A percentile compares a stretch with the other conserved stretches of the same genome.
These are phyloP conservation scores for Austroboletus niveus DNA, from an alignment of 1,284 basidiomycete species.

Conservation along the genomic window DNA sequence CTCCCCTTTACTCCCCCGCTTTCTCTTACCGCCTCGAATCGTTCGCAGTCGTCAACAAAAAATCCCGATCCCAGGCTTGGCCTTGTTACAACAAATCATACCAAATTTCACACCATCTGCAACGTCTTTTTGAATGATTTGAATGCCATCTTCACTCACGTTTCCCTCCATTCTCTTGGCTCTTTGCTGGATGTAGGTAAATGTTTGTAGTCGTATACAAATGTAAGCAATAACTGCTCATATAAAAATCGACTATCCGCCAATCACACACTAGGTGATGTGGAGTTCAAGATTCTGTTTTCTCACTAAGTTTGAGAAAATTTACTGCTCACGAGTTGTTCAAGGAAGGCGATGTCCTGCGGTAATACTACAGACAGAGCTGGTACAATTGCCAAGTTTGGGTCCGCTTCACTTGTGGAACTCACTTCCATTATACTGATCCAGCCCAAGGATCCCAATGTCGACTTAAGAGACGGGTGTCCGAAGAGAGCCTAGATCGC, in stretches of 20 bases:
- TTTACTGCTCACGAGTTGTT: no score
- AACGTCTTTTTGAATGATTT: conserved; percentile 1
- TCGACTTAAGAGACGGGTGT: conserved; percentile 18
- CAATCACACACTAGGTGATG: background rate
- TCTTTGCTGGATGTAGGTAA: background rate
- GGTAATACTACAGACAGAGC: no score
- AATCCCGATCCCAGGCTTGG: conserved; percentile 31
- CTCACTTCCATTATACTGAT: background rate
- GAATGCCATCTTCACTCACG: background rate
- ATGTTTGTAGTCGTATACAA: background rate
- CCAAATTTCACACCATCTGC: conserved; percentile 21
- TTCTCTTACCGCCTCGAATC: background rate
- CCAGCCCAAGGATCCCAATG: conserved; percentile 24
- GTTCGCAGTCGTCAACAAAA: conserved; percentile 24
- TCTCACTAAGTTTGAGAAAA: no score
- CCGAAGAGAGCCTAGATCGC: conserved; percentile 9
- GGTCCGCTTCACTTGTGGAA: no score
- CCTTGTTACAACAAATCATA: conserved; percentile 23
- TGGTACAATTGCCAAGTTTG: no score
- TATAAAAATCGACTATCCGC: background rate
- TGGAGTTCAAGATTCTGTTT: no score
- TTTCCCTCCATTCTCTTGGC: background rate
- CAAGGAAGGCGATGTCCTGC: no score
- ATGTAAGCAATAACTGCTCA: background rate
- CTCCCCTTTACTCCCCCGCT: background rate